phyloP scores from a whole-genome alignment of 73 alveolate species.

The Effrenium voratum region DNA sequence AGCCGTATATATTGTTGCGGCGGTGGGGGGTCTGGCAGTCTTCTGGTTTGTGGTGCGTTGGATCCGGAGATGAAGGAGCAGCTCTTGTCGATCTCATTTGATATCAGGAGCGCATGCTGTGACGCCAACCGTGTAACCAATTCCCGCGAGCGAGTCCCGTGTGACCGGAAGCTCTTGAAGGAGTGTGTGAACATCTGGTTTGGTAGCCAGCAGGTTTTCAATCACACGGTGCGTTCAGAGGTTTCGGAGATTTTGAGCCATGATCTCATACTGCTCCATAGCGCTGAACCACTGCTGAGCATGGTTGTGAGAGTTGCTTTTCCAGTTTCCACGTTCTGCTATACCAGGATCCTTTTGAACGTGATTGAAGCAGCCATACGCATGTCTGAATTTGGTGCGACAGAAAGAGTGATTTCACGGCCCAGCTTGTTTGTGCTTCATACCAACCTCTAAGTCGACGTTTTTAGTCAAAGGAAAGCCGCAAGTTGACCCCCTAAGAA shows the following conservation, averaged over 20 bases:
- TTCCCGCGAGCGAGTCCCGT: not conserved
- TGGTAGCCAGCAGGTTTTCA: not conserved
- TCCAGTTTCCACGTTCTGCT: no score
- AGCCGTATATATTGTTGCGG: no score
- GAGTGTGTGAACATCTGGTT: constrained; percentile 17
- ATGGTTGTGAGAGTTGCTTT: not conserved
- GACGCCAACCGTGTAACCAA: not conserved
- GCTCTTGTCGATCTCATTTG: not conserved
- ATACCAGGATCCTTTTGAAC: no score
- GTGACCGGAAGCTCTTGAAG: constrained; percentile 14
- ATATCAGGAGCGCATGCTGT: constrained; percentile 5
- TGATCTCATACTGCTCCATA: not conserved
- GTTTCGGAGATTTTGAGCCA: not conserved
- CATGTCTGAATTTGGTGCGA: no score
- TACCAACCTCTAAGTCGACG: no score
- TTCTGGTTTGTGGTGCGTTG: not conserved
- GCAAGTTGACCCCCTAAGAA: no score
- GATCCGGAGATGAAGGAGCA: constrained; percentile 17
- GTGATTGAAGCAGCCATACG: no score
- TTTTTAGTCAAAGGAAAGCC: no score
- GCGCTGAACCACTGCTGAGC: not conserved
- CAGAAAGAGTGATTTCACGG: no score
- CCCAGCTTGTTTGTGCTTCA: no score
- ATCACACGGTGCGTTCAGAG: constrained; percentile 22
- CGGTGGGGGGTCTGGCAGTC: not conserved